Conservation (phyloP, 2,329 filamentous ascomycete species). For the Colletotrichum sp. region DNA sequence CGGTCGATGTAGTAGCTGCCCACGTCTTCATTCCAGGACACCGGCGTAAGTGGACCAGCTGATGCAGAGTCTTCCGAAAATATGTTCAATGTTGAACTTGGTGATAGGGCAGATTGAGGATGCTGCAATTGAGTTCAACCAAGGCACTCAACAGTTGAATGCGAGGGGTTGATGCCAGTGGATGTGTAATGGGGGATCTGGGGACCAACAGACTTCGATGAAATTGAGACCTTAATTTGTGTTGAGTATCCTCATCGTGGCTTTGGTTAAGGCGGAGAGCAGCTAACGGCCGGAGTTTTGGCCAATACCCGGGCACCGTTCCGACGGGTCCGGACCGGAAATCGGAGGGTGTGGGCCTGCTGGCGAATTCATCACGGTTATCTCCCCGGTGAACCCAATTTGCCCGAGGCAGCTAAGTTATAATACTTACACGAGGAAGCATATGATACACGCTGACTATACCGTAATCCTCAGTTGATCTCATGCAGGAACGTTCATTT, state of each 20-base stretch:
- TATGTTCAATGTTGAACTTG: fast-evolving
- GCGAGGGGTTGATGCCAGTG: background rate
- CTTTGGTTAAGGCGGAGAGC: background rate
- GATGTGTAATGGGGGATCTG: background rate
- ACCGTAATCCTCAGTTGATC: background rate
- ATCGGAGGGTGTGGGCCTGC: background rate
- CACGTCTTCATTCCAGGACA: background rate
- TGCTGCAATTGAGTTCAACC: background rate
- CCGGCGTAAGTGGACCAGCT: background rate
- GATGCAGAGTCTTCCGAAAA: background rate
- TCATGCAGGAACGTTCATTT: background rate
- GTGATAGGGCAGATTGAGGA: background rate
- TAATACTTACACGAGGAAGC: background rate
- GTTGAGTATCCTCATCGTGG: background rate
- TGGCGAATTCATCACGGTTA: background rate
- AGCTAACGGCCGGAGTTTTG: background rate
- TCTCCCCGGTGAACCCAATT: background rate
- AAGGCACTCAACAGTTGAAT: background rate
- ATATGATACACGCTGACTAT: background rate
- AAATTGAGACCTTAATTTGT: background rate
- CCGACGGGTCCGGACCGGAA: background rate
- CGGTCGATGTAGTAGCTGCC: background rate
- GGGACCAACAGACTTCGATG: background rate
- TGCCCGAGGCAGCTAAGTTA: background rate
- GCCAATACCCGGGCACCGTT: background rate